These are phyloP conservation scores for Rhizophagus clarus DNA, from an alignment of 192 early-diverging fungal genomes.

Conservation along the genomic window DNA sequence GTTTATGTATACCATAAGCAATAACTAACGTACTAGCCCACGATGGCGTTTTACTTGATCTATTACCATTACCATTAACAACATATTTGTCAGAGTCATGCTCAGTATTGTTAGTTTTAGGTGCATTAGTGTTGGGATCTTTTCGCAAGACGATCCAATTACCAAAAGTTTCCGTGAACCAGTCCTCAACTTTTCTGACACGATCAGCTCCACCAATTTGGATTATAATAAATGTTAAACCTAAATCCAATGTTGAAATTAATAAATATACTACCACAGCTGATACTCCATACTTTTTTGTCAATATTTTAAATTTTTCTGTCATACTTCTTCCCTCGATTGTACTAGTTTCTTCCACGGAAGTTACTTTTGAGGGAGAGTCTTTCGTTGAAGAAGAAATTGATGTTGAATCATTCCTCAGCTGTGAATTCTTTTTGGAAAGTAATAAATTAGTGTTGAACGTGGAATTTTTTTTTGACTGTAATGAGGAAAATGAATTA, in stretches of 20 bases:
- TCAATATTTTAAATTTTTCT: conserved; percentile 39
- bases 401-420: not conserved
- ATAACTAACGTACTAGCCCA: conserved; percentile 54
- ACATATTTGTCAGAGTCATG: conserved; percentile 32
- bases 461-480: not conserved
- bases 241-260: conserved; percentile 50
- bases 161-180: conserved; percentile 39
- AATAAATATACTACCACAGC: conserved; percentile 52
- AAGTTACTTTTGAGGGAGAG: not conserved
- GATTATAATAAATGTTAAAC: conserved; percentile 50
- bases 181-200: conserved; percentile 51
- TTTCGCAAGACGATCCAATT: conserved; percentile 34
- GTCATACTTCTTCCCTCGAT: not conserved
- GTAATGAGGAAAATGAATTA: not conserved
- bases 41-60: conserved; percentile 39
- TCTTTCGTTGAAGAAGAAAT: not conserved
- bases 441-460: not conserved
- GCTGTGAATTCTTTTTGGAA: not conserved
- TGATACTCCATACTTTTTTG: conserved; percentile 53
- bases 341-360: not conserved
- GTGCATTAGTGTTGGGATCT: conserved; percentile 10
- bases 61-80: conserved; percentile 34
- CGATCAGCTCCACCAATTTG: conserved; percentile 49
- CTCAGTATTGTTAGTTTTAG: not conserved
- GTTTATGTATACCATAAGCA: conserved; percentile 65